Percentiles rank a stretch among this genome's conserved stretches.
Conservation (phyloP, 345 rosid species). For the Noccaea bulbosa region DNA sequence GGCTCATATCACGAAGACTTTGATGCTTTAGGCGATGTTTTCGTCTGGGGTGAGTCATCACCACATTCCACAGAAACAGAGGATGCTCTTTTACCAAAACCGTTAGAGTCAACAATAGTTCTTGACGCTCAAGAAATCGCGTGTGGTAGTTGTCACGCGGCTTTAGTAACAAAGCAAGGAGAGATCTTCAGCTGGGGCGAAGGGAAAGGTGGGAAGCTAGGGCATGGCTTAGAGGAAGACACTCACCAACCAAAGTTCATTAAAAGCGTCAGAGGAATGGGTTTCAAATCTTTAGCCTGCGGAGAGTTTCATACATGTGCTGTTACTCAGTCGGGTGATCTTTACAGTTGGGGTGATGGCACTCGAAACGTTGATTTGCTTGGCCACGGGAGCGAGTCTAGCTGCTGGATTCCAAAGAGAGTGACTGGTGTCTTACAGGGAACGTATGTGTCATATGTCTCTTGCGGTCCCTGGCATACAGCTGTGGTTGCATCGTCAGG, state of each 20-base stretch:
- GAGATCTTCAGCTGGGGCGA: slow-evolving; percentile 94
- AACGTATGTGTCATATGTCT: slow-evolving; percentile 54
- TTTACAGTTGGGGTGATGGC: slow-evolving; percentile 95
- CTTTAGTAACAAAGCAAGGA: slow-evolving; percentile 76
- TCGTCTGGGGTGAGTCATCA: slow-evolving; percentile 78
- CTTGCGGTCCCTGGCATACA: slow-evolving; percentile 95
- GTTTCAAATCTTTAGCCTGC: slow-evolving; percentile 74
- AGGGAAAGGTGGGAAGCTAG: slow-evolving; percentile 85
- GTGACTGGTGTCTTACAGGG: slow-evolving; percentile 65
- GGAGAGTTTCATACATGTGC: slow-evolving; percentile 92
- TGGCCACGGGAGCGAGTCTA: slow-evolving; percentile 78
- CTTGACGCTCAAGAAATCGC: slow-evolving; percentile 74
- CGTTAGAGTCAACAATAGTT: slow-evolving; percentile 70
- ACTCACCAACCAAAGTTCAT: slow-evolving; percentile 66
- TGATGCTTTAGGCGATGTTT: slow-evolving; percentile 86
- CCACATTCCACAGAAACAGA: slow-evolving; percentile 44
- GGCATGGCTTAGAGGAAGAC: slow-evolving; percentile 72
- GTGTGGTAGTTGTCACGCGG: slow-evolving; percentile 90
- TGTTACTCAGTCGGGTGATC: slow-evolving; percentile 74
- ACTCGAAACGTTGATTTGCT: slow-evolving; percentile 64
- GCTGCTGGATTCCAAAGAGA: slow-evolving; percentile 83
- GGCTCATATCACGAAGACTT: slow-evolving; percentile 78
- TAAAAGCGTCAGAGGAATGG: slow-evolving; percentile 61
- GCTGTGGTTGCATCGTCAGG: slow-evolving; percentile 74
- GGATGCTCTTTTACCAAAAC: slow-evolving; percentile 73